These are phyloP conservation scores for Suhomyces prunicola DNA, from an alignment of 805 yeast species.

Conservation along the genomic window DNA sequence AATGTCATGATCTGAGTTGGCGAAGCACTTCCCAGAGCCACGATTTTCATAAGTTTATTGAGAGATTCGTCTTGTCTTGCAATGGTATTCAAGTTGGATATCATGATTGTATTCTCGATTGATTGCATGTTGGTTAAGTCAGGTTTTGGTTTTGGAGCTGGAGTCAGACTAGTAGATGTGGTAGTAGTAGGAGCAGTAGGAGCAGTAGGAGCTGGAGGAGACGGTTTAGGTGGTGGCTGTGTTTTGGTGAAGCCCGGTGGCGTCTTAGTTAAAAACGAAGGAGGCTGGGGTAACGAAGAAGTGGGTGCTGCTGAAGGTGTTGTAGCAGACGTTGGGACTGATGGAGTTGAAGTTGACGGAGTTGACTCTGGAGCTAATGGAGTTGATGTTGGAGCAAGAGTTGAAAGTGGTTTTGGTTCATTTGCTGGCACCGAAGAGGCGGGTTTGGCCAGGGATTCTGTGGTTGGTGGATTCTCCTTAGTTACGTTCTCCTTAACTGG, in stretches of 20 bases:
- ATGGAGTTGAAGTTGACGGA: neutral
- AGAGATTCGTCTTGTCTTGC: constrained; percentile 71
- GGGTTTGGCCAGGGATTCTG: neutral
- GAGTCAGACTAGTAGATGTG: too few species aligned
- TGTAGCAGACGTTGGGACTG: neutral
- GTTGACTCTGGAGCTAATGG: neutral
- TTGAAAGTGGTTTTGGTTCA: neutral
- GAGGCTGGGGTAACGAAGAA: neutral
- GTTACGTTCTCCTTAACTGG: neutral
- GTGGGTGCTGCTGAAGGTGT: neutral
- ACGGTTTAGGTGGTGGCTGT: neutral
- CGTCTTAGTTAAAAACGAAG: neutral
- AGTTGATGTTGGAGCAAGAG: neutral
- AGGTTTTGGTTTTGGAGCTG: neutral
- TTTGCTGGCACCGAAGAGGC: neutral
- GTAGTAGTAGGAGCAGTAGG: neutral
- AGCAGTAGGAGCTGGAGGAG: neutral
- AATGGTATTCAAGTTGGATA: constrained; percentile 76
- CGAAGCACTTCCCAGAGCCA: constrained; percentile 79
- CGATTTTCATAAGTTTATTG: constrained; percentile 73
- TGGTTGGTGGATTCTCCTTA: neutral
- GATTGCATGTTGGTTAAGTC: constrained; percentile 44
- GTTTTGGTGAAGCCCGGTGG: constrained; percentile 1
- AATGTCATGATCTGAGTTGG: constrained; percentile 71
- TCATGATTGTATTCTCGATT: constrained; percentile 74